phyloP scores from a whole-genome alignment of 2,329 filamentous ascomycete species.

The Nemania bipapillata region DNA sequence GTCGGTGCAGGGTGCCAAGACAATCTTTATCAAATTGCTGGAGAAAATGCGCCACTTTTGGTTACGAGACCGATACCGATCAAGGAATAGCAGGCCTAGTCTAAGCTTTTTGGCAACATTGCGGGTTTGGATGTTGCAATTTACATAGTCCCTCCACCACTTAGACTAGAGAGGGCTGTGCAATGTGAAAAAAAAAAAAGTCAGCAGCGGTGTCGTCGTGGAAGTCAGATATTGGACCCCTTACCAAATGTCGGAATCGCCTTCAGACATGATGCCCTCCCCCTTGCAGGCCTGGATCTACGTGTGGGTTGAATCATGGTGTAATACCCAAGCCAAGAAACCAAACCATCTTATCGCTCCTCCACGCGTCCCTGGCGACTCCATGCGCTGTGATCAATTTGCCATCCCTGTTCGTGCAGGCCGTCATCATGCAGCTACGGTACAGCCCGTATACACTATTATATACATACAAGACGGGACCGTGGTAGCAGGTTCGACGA shows the following conservation, averaged over 20 bases:
- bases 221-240: not conserved
- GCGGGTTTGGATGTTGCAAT: conserved; percentile 22
- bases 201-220: not conserved
- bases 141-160: not conserved
- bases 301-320: not conserved
- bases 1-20: conserved; percentile 11
- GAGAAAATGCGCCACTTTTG: conserved; percentile 17
- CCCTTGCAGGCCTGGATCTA: not conserved
- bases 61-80: conserved; percentile 27
- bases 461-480: too few relatives aligned
- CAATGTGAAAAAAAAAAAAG: not conserved
- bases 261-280: not conserved
- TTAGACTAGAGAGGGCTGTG: not conserved
- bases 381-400: conserved; percentile 5
- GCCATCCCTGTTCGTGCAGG: conserved; percentile 24
- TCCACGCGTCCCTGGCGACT: conserved; percentile 7
- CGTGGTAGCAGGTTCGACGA: conserved; percentile 10
- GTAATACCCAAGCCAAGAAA: not conserved
- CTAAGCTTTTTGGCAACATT: conserved; percentile 20
- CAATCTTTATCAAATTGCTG: conserved; percentile 26
- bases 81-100: not conserved
- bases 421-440: conserved; percentile 5
- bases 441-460: conserved; percentile 8
- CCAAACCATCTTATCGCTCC: not conserved
- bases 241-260: not conserved